Base-by-base conservation (phyloP, 345 rosid species). In the Populus ilicifolia region DNA sequence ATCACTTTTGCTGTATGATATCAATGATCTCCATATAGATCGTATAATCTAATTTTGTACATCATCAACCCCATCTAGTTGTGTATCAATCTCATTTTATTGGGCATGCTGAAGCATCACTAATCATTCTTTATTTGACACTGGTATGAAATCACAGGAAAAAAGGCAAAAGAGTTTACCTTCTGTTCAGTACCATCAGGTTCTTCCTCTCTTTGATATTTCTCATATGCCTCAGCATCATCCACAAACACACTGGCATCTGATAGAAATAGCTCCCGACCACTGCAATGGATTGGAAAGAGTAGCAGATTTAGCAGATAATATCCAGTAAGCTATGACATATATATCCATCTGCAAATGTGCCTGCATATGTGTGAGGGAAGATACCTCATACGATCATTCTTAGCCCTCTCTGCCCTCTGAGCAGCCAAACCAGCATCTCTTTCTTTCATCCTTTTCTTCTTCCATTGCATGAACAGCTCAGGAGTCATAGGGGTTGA, bases 401-500 rank as follows among this genome's bases (percentile, higher is more conserved):
- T 92, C 90, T 96, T 96, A 74, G 97, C 99, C 80, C 99, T 93
- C 17, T 95, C 99, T 16, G 98, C 99, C 75, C 80, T 93, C 79
- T 79, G 88, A 16, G 90, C 89, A 80, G 93, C 97, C 85, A 95
- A 87, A 79, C 94, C 88, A 3, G 89, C 98, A 54, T 95, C 96
- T 84, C 87, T 88, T 83, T 90, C 98, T 54, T 90, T 93, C 18
- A 79, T 86, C 87, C 91, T 93, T 87, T 87, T 92, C 85, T 73
- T 89, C 88, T 90, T 95, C 99, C 99, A 95, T 83, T 92, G 91
- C 90, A 88, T 77, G 85, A 95, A 95, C 69, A 95, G 75, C 12
- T 93, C 96, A 17, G 98, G 89, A 76, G 89, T 95, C 92, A 95
- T 95, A 71, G 96, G 96, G 13, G 97, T 95, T 36, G 93, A 76